Percentiles rank a stretch among this genome's conserved stretches.
phyloP scores from a whole-genome alignment of 352 stramenopile species.

The Phytophthora foliorum region DNA sequence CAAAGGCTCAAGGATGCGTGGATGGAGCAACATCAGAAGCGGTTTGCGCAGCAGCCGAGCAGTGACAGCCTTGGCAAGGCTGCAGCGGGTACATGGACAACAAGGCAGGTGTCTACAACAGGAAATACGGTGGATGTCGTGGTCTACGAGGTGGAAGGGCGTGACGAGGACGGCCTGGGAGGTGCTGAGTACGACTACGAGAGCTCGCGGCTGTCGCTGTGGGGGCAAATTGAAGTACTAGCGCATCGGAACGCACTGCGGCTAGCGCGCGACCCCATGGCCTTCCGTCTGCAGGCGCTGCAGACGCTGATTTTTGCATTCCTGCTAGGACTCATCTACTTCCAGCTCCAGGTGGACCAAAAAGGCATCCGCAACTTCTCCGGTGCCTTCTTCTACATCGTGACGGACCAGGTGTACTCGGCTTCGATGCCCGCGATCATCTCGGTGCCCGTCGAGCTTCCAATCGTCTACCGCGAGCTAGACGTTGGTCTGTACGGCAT shows the following conservation, averaged over 20 bases:
- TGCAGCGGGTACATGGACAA: constrained; percentile 3
- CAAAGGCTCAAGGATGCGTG: constrained; percentile 43
- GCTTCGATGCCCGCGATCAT: constrained; percentile 47
- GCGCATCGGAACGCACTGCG: constrained; percentile 47
- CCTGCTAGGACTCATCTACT: constrained; percentile 56
- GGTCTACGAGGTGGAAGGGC: constrained; percentile 37
- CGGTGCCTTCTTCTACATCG: constrained; percentile 56
- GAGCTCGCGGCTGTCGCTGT: constrained; percentile 24
- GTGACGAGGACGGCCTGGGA: constrained; percentile 3
- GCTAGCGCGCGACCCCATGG: constrained; percentile 41
- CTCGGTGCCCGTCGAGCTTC: constrained; percentile 49
- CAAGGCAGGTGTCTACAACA: neutral
- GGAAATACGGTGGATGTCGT: constrained; percentile 28
- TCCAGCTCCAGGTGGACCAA: constrained; percentile 49
- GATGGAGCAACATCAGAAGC: constrained; percentile 19
- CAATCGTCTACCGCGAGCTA: constrained; percentile 51
- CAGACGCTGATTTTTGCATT: constrained; percentile 49
- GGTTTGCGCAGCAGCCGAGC: neutral
- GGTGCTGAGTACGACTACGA: constrained; percentile 15
- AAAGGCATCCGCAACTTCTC: constrained; percentile 52
- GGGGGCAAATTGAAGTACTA: constrained; percentile 45
- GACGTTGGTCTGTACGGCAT: constrained; percentile 48
- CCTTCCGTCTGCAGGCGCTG: constrained; percentile 35
- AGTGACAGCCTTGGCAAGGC: neutral
- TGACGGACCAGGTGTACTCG: constrained; percentile 52